Conservation (phyloP, 805 yeast genomes). For the Pichia thaimueangensis region DNA sequence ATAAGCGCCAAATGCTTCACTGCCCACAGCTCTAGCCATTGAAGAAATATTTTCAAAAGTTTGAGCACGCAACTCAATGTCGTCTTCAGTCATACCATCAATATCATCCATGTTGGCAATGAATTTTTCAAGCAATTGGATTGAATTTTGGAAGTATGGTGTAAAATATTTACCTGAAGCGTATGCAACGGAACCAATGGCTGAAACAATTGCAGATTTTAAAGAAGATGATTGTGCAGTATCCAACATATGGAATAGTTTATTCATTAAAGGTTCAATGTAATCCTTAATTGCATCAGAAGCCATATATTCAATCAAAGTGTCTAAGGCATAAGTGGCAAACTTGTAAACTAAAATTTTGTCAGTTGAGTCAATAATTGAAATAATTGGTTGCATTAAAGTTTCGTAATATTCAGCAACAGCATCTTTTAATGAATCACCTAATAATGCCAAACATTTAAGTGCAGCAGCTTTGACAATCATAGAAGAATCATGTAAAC, state of each 20-base stretch:
- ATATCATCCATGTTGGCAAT: conserved; percentile 57
- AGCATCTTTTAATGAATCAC: conserved; percentile 77
- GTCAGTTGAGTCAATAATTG: conserved; percentile 79
- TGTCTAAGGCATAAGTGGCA: conserved; percentile 88
- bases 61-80: conserved; percentile 83
- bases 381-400: conserved; percentile 79
- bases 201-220: conserved; percentile 80
- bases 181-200: conserved; percentile 94
- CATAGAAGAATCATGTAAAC: conserved; percentile 68
- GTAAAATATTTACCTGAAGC: conserved; percentile 85
- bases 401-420: conserved; percentile 79
- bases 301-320: conserved; percentile 84
- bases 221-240: conserved; percentile 68
- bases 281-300: conserved; percentile 76
- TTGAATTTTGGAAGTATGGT: conserved; percentile 80
- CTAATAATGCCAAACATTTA: conserved; percentile 69
- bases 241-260: conserved; percentile 76
- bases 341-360: conserved; percentile 79
- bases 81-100: conserved; percentile 81
- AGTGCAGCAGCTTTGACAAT: conserved; percentile 83
- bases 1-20: conserved; percentile 75
- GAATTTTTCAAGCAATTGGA: conserved; percentile 75
- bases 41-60: conserved; percentile 92
- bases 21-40: conserved; percentile 95
- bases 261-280: conserved; percentile 84